Evolutionary conservation across 345 rosid species (phyloP), one percentile per base, ranked within the genome.

Genomic region (Clarkia xantiana): DNA sequence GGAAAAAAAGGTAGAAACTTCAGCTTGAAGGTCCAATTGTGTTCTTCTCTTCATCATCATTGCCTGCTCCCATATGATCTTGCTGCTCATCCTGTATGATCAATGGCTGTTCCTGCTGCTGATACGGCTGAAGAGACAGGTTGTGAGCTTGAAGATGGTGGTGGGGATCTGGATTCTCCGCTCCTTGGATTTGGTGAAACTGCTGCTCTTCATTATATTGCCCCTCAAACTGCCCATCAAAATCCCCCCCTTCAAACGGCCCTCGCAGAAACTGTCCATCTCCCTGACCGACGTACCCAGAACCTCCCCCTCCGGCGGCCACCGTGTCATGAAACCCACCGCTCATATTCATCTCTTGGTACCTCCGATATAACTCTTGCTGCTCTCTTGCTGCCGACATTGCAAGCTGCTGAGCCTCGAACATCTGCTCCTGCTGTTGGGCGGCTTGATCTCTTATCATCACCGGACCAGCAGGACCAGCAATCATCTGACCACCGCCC

Each of bases 401-500:
- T 16, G 83, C 84, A 18, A 81, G 78, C 62, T 70, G 49, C 42
- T 82, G 88, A n/a, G 79, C 71, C 18, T 77, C 82, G 14, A 73
- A 79, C 10, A 74, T 60, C 51, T 76, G 80, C 38, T 74, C 81
- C 41, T 62, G 73, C 14, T 63, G 79, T 6, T 62, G 73, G 6
- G 13, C n/a, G n/a, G n/a, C n/a, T 29, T 29, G 36, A 1, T 5
- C 36, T 10, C 36, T 29, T 29, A 29, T 29, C 36, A 29, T 7
- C 7, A 29, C 9, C 4, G 36, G 36, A n/a, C n/a, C n/a, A n/a
- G n/a, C n/a, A n/a, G n/a, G n/a, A n/a, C n/a, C n/a, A n/a, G n/a
- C n/a, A n/a, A n/a, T n/a, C n/a, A n/a, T n/a, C n/a, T n/a, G n/a
- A n/a, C n/a, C n/a, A n/a, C n/a, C n/a, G n/a, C n/a, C n/a, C n/a